Base-by-base conservation (phyloP, 148 eudicot genomes). In the Fagopyrum tataricum region DNA sequence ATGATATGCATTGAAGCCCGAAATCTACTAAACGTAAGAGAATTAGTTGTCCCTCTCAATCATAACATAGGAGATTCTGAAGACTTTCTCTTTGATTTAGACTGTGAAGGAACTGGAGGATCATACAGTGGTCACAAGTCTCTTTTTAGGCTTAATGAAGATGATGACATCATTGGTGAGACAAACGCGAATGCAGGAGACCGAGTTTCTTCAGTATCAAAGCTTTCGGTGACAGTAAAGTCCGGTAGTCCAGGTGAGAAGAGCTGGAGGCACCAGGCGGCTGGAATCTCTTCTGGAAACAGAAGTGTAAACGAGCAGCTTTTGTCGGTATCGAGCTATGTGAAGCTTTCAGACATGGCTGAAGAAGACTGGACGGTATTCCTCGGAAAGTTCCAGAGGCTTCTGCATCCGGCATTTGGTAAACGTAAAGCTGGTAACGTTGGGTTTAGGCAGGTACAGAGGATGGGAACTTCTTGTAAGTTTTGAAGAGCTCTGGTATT, bases 381-480 rank as follows among this genome's bases (percentile, higher is more conserved):
- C 51, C 83, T 84, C 9, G 79, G 74, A n/a, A 77, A 70, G 46
- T 82, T 84, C 46, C 83, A 84, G 75, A 73, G 78, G 75, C 82
- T 84, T 48, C 58, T 84, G 51, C 64, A 23, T 20, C 81, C 75
- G 40, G 81, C 85, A 42, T 77, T 84, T 18, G 70, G 37, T 40
- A 74, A 76, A 39, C 72, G 77, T 24, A 82, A 58, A 58, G 31
- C 59, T 24, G 74, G 17, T 66, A 73, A 39, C 14, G 43, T 23
- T 12, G 73, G 76, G 9, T 78, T 75, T 61, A 80, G 77, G 70
- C 81, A 67, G 73, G 78, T 76, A 15, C 85, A 67, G 64, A 80
- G 81, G 83, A 76, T 84, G 21, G 87, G 87, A 41, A 79, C 79
- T 61, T 84, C 87, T 26, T 84, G 87, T 74, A 77, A 79, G 75